phyloP scores from a whole-genome alignment of 345 rosid species.

The Chamaenerion angustifolium region DNA sequence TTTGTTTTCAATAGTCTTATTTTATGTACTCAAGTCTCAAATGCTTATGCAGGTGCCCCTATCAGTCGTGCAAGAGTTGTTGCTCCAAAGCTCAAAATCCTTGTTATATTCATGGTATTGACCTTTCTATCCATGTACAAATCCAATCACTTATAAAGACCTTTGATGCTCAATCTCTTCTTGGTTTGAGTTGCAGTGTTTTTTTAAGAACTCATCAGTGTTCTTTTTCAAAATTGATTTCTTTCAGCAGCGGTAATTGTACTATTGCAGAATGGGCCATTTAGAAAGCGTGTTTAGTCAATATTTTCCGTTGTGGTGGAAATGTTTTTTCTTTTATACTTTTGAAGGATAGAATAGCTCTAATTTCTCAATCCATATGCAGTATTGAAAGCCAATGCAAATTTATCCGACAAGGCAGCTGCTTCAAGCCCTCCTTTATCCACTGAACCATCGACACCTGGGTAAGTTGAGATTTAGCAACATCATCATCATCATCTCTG shows the following conservation, averaged over 20 bases:
- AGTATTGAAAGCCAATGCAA: slow-evolving; percentile 75
- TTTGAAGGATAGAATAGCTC: too few species aligned
- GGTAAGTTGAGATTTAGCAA: slow-evolving; percentile 24
- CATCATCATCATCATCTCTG: background rate
- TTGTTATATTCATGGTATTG: slow-evolving; percentile 81
- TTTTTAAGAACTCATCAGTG: too few species aligned
- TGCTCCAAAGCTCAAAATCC: slow-evolving; percentile 92
- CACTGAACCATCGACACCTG: slow-evolving; percentile 50
- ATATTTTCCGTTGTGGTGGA: too few species aligned
- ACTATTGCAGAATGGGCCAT: too few species aligned
- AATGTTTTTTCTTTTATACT: too few species aligned
- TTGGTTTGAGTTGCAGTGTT: too few species aligned
- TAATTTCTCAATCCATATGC: slow-evolving; percentile 11
- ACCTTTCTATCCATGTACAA: background rate
- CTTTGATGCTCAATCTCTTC: background rate
- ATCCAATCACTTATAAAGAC: background rate
- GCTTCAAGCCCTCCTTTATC: slow-evolving; percentile 43
- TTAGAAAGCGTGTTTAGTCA: too few species aligned
- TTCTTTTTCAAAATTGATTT: too few species aligned
- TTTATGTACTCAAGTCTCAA: too few species aligned
- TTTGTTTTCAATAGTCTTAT: too few species aligned
- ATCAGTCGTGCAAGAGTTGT: slow-evolving; percentile 90
- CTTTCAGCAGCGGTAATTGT: too few species aligned
- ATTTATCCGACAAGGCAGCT: slow-evolving; percentile 57
- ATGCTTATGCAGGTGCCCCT: slow-evolving; percentile 61